Evolutionary conservation across 331 rosid genomes (phyloP).

Genomic region (Telfairia occidentalis): DNA sequence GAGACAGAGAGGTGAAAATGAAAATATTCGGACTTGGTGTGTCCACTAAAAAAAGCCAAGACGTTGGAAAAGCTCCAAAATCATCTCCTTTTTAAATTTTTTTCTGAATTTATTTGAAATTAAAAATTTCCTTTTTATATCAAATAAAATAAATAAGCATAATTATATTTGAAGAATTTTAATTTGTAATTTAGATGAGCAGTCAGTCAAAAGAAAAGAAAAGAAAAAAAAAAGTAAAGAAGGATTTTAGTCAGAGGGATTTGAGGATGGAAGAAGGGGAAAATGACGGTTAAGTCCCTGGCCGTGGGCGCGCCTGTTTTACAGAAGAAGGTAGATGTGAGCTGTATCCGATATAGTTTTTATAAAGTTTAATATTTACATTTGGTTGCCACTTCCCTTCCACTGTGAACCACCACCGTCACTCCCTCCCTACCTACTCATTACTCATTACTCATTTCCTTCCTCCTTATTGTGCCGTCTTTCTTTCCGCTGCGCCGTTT

Average conservation of each 20-base stretch:
- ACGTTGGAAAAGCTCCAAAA: slow-evolving; percentile 37
- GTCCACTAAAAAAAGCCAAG: slow-evolving; percentile 46
- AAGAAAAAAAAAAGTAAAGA: not conserved
- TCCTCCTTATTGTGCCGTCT: slow-evolving; percentile 21
- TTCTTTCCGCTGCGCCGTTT: not conserved
- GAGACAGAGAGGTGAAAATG: slow-evolving; percentile 15
- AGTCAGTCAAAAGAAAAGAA: not conserved
- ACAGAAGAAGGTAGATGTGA: slow-evolving; percentile 47
- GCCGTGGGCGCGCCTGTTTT: slow-evolving; percentile 16
- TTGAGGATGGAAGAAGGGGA: not conserved
- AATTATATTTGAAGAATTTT: not conserved
- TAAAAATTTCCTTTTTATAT: not conserved
- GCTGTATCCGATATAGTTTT: slow-evolving; percentile 46
- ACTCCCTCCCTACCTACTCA: slow-evolving; percentile 22
- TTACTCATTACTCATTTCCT: slow-evolving; percentile 41
- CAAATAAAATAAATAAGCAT: not conserved
- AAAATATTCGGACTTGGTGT: slow-evolving; percentile 37
- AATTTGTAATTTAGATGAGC: not conserved
- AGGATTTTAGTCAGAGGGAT: not conserved
- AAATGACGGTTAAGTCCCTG: not conserved
- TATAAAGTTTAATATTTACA: slow-evolving; percentile 14
- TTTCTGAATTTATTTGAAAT: not conserved
- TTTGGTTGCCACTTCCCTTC: slow-evolving; percentile 7
- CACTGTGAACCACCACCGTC: slow-evolving; percentile 30
- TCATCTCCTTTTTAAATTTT: not conserved